These are phyloP conservation scores for Serpula lacrymans DNA, from an alignment of 768 basidiomycete genomes.

Conservation along the genomic window DNA sequence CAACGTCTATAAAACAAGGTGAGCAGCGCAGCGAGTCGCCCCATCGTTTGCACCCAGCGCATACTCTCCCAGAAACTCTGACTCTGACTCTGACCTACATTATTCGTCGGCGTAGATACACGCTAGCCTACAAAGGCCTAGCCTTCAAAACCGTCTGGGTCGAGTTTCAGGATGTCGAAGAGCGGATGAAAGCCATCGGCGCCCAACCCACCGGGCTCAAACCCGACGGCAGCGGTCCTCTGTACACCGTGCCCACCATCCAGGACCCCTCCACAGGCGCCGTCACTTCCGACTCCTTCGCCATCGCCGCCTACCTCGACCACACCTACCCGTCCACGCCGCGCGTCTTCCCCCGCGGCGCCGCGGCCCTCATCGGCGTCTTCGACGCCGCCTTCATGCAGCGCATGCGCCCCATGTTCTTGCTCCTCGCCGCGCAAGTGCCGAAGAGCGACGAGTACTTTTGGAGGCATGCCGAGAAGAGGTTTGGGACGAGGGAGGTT, in stretches of 20 bases:
- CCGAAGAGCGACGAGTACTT: slow-evolving; percentile 29
- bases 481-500: slow-evolving; percentile 31
- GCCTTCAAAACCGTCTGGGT: slow-evolving; percentile 41
- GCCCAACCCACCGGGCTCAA: slow-evolving; percentile 27
- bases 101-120: slow-evolving; percentile 23
- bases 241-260: slow-evolving; percentile 41
- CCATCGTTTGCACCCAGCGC: too few species aligned
- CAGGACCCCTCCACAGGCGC: slow-evolving; percentile 34
- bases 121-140: slow-evolving; percentile 39
- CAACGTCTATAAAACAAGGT: slow-evolving; percentile 47
- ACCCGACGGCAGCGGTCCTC: slow-evolving; percentile 25
- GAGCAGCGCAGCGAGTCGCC: too few species aligned
- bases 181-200: slow-evolving; percentile 28
- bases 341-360: slow-evolving; percentile 38
- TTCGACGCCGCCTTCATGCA: slow-evolving; percentile 25
- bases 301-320: slow-evolving; percentile 48
- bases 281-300: slow-evolving; percentile 36
- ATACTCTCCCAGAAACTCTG: too few species aligned
- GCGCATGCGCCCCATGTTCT: slow-evolving; percentile 8
- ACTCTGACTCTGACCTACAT: too few species aligned
- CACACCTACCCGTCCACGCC: slow-evolving; percentile 35
- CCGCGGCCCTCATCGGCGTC: slow-evolving; percentile 36
- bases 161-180: slow-evolving; percentile 39
- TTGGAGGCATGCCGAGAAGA: slow-evolving; percentile 29
- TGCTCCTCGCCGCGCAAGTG: slow-evolving; percentile 21